These are phyloP conservation scores for Globisporangium canariense DNA, from an alignment of 352 stramenopile species.

Conservation along the genomic window DNA sequence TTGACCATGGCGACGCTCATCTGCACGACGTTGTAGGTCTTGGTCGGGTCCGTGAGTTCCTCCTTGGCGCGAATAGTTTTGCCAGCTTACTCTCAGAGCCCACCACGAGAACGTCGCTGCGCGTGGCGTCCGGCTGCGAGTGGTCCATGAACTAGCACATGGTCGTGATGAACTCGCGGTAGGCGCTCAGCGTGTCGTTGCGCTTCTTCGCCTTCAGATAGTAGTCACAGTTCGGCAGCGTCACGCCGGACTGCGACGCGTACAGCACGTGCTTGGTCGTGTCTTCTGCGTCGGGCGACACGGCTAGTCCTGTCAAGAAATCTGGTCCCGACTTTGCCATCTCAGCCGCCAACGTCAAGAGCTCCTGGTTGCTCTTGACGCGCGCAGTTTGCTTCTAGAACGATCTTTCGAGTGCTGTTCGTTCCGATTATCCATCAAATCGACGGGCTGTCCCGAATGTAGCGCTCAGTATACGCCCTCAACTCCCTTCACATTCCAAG, in stretches of 20 bases:
- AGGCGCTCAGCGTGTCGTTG: constrained; percentile 58
- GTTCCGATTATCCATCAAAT: constrained; percentile 4
- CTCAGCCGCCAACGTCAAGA: constrained; percentile 53
- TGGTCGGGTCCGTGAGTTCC: constrained; percentile 80
- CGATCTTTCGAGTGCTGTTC: constrained; percentile 4
- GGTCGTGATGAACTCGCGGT: constrained; percentile 70
- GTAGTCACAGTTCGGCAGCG: constrained; percentile 88
- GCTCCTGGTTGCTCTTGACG: constrained; percentile 26
- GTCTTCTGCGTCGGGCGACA: constrained; percentile 81
- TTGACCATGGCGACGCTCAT: constrained; percentile 41
- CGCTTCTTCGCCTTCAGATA: constrained; percentile 90
- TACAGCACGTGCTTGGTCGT: constrained; percentile 80
- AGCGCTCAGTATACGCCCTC: too few relatives aligned
- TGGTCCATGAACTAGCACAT: constrained; percentile 71
- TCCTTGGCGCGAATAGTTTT: constrained; percentile 87
- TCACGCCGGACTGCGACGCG: constrained; percentile 80
- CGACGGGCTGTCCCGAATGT: not conserved
- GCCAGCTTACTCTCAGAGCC: constrained; percentile 84
- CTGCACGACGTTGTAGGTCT: constrained; percentile 89
- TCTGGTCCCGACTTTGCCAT: constrained; percentile 53
- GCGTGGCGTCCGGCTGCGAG: constrained; percentile 21
- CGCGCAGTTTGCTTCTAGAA: constrained; percentile 8
- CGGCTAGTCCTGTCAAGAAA: constrained; percentile 79
- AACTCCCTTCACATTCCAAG: too few relatives aligned
- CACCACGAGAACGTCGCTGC: constrained; percentile 63